A percentile compares a stretch with the other conserved stretches of the same genome.
phyloP scores from a whole-genome alignment of 2,329 filamentous ascomycete genomes.

The Calonectria fujianensis region DNA sequence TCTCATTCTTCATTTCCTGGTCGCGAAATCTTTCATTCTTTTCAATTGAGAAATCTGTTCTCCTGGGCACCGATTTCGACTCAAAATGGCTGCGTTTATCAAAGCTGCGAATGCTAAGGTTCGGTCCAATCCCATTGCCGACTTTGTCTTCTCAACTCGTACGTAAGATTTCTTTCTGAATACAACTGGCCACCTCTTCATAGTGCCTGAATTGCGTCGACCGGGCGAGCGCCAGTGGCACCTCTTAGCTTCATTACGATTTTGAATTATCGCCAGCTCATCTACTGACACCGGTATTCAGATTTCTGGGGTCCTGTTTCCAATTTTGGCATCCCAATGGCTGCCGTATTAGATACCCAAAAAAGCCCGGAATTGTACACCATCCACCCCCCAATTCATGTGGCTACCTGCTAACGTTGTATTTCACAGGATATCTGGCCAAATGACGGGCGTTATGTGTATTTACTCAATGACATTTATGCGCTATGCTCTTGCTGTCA shows the following conservation, averaged over 20 bases:
- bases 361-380: constrained; percentile 88
- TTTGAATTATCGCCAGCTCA: neutral
- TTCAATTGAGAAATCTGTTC: neutral
- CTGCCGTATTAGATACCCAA: constrained; percentile 87
- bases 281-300: constrained; percentile 57
- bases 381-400: neutral
- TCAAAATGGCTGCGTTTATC: constrained; percentile 83
- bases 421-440: constrained; percentile 77
- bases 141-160: constrained; percentile 93
- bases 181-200: constrained; percentile 45
- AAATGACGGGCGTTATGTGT: constrained; percentile 80
- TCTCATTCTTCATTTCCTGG: neutral
- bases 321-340: constrained; percentile 91
- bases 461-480: constrained; percentile 84
- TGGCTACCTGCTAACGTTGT: constrained; percentile 39
- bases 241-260: neutral
- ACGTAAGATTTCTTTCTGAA: constrained; percentile 66
- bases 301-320: constrained; percentile 94
- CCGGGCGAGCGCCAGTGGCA: neutral
- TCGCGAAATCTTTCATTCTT: neutral
- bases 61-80: neutral
- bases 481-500: constrained; percentile 81
- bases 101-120: constrained; percentile 91
- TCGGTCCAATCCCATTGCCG: constrained; percentile 84
- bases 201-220: neutral